Percentiles rank a stretch among this genome's conserved stretches.
phyloP scores from a whole-genome alignment of 2,329 filamentous ascomycete species.

The Teratosphaeria viscida region DNA sequence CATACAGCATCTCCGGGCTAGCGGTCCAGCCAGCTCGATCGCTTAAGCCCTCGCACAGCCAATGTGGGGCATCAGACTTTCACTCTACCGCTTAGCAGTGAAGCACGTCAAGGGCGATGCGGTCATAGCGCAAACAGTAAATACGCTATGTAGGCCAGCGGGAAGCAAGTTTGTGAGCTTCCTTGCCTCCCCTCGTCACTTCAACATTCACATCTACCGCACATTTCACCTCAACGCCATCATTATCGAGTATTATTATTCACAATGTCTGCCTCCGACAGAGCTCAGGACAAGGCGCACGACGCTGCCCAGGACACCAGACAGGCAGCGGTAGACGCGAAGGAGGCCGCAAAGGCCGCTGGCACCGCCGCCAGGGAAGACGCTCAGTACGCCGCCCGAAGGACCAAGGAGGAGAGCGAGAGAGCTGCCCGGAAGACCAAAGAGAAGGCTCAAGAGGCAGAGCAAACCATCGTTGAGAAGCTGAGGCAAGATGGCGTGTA shows the following conservation, averaged over 20 bases:
- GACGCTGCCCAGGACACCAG: neutral
- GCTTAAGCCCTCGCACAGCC: neutral
- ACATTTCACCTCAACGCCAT: neutral
- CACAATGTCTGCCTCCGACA: slow-evolving; percentile 4
- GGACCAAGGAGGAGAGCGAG: neutral
- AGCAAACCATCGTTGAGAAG: slow-evolving; percentile 8
- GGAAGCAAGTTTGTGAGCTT: neutral
- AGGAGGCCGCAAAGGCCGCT: neutral
- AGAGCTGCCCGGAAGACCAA: neutral
- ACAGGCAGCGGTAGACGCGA: neutral
- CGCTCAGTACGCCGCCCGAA: neutral
- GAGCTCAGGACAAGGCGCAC: neutral
- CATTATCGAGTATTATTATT: neutral
- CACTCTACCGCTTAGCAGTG: neutral
- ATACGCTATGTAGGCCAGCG: neutral
- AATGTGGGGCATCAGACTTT: neutral
- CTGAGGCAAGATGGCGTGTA: slow-evolving; percentile 21
- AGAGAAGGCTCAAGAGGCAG: slow-evolving; percentile 4
- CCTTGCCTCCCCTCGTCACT: neutral
- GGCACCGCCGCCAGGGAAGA: neutral
- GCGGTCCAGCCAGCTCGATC: neutral
- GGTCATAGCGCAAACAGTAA: neutral
- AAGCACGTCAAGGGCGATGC: neutral
- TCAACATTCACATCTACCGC: neutral
- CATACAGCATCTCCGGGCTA: neutral